phyloP scores from a whole-genome alignment of 352 stramenopile species.

The Phytophthora citricola region DNA sequence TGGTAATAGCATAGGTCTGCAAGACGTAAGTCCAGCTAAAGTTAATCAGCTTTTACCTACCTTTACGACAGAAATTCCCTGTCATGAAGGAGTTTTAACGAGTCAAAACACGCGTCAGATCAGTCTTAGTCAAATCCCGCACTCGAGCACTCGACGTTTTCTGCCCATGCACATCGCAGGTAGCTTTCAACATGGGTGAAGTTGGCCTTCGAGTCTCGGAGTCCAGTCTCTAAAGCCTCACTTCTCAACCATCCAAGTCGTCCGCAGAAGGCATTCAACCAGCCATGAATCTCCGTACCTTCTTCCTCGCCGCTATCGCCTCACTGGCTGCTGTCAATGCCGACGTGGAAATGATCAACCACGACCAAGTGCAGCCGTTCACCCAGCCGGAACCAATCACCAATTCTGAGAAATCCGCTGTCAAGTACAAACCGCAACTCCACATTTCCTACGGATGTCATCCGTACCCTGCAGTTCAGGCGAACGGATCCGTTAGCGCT shows the following conservation, averaged over 20 bases:
- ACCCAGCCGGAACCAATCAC: conserved; percentile 2
- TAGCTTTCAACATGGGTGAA: not conserved
- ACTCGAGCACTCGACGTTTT: not conserved
- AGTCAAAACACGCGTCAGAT: too few relatives aligned
- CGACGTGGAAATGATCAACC: conserved; percentile 1
- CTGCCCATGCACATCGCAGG: conserved; percentile 5
- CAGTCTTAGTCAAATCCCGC: not conserved
- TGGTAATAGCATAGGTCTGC: too few relatives aligned
- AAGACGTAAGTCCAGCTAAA: too few relatives aligned
- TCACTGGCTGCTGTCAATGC: not conserved
- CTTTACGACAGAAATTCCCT: too few relatives aligned
- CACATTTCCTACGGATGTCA: conserved; percentile 12
- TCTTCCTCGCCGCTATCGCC: not conserved
- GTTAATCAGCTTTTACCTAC: too few relatives aligned
- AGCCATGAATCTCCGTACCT: not conserved
- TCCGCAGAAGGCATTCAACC: not conserved
- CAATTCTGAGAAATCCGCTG: conserved; percentile 14
- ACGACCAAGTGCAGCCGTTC: conserved; percentile 19
- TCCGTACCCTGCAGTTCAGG: conserved; percentile 17
- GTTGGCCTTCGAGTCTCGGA: too few relatives aligned
- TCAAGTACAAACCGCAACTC: conserved; percentile 20
- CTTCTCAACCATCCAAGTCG: not conserved
- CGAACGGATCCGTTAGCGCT: conserved; percentile 8
- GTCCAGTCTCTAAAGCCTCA: not conserved
- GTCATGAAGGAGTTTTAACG: too few relatives aligned